Evolutionary conservation across 2,329 filamentous ascomycete genomes (phyloP), one percentile per base, ranked within the genome.

Genomic region (Periconia sp.): DNA sequence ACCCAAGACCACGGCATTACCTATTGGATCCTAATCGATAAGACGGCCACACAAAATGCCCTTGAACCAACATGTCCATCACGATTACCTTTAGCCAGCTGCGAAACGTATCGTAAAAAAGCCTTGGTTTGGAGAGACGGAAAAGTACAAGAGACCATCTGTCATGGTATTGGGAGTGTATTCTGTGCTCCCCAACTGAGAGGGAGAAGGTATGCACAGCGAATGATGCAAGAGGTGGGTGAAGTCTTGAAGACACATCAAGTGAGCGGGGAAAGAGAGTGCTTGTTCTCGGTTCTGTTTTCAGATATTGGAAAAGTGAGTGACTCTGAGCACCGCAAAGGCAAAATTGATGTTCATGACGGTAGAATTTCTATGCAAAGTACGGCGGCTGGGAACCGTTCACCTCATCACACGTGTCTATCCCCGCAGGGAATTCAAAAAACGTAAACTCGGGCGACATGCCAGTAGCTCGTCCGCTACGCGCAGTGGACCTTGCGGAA

Each of bases 301-400:
- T 96, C 91, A 9, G 91, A 95, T 65, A 92, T 95, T 59, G 91
- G 92, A 18, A 78, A 60, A 80, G 81, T 58, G 62, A 67, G 43
- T n/a, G 27, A n/a, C 9, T 27, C 7, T 18, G 72, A 81, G 14
- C 8, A 23, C 68, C 73, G 43, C 43, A n/a, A 45, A 31, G 23
- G 14, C 3, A n/a, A 70, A 89, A 8, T 27, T n/a, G n/a, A 85
- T 13, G 81, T 82, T 87, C 51, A 92, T 94, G 87, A 82, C 92
- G 71, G 72, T 89, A 91, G 78, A 77, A 78, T 40, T 97, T 92
- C 74, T 97, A 97, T 75, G 83, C 88, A 3, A 80, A 79, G 31
- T 81, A 85, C 58, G 91, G 91, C 44, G 91, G 91, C 43, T 97
- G 92, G 92, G 81, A 85, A 46, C 81, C 86, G 0, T 92, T 88